Percentiles rank a stretch among this genome's conserved stretches.
phyloP scores from a whole-genome alignment of 192 early-diverging fungal species.

The Coemansia sp. region DNA sequence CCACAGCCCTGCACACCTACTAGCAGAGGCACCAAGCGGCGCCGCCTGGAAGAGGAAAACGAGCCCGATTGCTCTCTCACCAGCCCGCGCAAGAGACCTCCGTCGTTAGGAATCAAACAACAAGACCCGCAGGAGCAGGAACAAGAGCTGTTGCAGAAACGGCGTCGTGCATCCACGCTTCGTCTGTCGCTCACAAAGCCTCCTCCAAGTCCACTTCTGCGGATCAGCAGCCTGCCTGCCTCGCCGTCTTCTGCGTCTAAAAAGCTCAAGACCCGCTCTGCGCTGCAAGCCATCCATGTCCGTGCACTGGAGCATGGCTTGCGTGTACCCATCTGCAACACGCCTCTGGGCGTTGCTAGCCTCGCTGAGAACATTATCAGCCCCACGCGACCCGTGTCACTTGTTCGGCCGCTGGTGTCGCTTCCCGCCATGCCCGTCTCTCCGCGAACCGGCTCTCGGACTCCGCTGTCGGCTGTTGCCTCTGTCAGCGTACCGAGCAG shows the following conservation, averaged over 20 bases:
- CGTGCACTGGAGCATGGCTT: conserved; percentile 49
- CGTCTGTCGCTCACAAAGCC: conserved; percentile 26
- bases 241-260: background rate
- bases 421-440: background rate
- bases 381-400: conserved; percentile 8
- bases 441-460: background rate
- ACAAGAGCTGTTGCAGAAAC: background rate
- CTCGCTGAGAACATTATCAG: conserved; percentile 45
- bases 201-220: conserved; percentile 6
- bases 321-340: conserved; percentile 50
- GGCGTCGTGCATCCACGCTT: conserved; percentile 21
- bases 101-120: conserved; percentile 19
- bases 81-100: conserved; percentile 13
- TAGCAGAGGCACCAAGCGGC: conserved; percentile 5
- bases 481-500: conserved; percentile 10
- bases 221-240: conserved; percentile 11
- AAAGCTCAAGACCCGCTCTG: conserved; percentile 34
- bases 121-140: background rate
- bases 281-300: conserved; percentile 50
- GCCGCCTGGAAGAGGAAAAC: background rate
- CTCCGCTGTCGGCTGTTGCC: background rate
- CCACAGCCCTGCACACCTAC: background rate
- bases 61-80: background rate
- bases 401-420: background rate
- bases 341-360: conserved; percentile 36